Evolutionary conservation across 805 yeast species (phyloP), one percentile per base, ranked within the genome.

Genomic region (Allodekkera sacchari): DNA sequence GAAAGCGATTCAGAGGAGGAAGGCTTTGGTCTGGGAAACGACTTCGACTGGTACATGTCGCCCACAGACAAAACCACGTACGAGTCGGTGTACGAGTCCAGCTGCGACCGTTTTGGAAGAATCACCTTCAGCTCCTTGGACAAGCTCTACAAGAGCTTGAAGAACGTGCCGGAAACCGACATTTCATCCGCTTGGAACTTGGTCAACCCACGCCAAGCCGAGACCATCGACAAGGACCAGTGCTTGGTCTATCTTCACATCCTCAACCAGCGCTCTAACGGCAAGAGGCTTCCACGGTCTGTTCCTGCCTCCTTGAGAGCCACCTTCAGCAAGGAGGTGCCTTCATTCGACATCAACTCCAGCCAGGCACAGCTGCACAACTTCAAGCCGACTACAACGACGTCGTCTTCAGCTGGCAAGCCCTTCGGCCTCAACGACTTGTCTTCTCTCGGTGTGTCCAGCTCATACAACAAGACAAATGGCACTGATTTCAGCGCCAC

Each of bases 11-110:
- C 68, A 17, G 84, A 78, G 30, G 85, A 79, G 30, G 89, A 80
- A 27, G 75, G 77, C 25, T 71, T 74, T 15, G 53, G 67, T 19
- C 57, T 74, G 31, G 65, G 77, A 27, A 68, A 75, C 23, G 83
- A 77, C 47, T 84, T 92, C 50, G 95, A 88, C 53, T 92, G 98
- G 98, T 92, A 92, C 59, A 87, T 92, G 43, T 77, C 95, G 4
- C 97, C 96, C 15, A 69, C 77, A 7, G 97, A 92, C 48, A 75
- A 77, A 49, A 45, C 73, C 3, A 71, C 80, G 11, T 92, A 92
- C 57, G 89, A 83, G 49, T 65, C 80, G 20, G 74, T 92, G 21
- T 83, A 87, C 52, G 64, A 77, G 23, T 68, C 80, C 18, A 76
- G 84, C 32, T 61, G 82, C 31, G 96, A 89, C 59, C 61, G 68